Percentiles rank a stretch among this genome's conserved stretches.
phyloP scores from a whole-genome alignment of 768 basidiomycete genomes.

The Russula sp. region DNA sequence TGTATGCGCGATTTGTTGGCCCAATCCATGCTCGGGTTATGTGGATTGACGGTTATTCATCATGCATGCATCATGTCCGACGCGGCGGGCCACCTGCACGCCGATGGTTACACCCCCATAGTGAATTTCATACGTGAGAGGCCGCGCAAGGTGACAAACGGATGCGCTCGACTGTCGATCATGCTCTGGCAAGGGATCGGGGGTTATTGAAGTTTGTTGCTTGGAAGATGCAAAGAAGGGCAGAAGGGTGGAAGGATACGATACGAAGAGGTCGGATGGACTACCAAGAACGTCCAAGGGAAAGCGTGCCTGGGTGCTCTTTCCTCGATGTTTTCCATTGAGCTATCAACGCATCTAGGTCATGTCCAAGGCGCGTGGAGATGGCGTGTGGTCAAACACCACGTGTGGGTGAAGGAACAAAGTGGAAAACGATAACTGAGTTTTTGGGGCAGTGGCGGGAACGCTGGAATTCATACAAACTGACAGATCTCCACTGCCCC shows the following conservation, averaged over 20 bases:
- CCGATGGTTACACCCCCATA: background rate
- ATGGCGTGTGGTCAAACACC: conserved; percentile 1
- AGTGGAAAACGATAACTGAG: background rate
- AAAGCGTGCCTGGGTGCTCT: background rate
- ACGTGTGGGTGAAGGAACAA: background rate
- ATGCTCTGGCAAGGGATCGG: background rate
- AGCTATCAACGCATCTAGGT: background rate
- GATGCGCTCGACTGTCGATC: background rate
- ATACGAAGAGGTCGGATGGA: background rate
- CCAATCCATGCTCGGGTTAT: too few relatives aligned
- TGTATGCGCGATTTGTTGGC: background rate
- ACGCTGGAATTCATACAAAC: background rate
- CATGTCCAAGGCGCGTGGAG: background rate
- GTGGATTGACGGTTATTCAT: too few relatives aligned
- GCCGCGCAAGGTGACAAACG: background rate
- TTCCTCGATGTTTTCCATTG: background rate
- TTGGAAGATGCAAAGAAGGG: background rate
- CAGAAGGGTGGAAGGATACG: background rate
- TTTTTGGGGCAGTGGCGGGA: background rate
- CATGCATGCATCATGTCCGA: background rate
- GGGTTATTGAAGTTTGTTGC: background rate
- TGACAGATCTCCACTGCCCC: background rate
- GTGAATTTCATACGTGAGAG: background rate
- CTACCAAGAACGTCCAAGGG: background rate
- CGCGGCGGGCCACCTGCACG: background rate